These are phyloP conservation scores for Leonotis leonurus DNA, from an alignment of 257 asterid genomes.

Conservation along the genomic window DNA sequence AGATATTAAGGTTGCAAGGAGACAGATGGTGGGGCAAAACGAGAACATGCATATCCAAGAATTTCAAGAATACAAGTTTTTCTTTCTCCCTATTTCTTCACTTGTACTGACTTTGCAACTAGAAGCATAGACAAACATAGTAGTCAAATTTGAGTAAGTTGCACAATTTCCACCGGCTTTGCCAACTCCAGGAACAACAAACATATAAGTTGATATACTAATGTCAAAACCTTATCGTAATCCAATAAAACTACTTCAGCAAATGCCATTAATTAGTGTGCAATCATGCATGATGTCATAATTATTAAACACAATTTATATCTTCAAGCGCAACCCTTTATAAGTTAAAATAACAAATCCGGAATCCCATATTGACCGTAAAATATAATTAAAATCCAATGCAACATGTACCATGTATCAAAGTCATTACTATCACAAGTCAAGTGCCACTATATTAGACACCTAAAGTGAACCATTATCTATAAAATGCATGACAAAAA, in stretches of 20 bases:
- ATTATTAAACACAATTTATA: neutral
- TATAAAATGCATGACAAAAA: neutral
- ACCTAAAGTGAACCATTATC: neutral
- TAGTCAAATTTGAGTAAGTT: neutral
- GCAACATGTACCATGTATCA: neutral
- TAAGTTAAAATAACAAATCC: neutral
- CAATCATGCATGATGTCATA: neutral
- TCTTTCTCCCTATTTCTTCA: neutral
- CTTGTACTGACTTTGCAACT: neutral
- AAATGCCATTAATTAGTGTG: neutral
- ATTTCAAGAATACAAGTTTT: neutral
- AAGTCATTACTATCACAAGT: neutral
- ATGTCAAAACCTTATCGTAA: neutral
- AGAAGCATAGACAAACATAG: neutral
- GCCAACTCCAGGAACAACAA: neutral
- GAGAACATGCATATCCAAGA: neutral
- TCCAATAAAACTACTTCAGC: neutral
- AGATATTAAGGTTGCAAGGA: neutral
- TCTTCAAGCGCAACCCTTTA: neutral
- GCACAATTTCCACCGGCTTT: neutral
- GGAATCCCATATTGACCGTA: neutral
- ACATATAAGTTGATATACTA: neutral
- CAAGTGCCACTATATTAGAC: neutral
- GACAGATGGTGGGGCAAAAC: neutral
- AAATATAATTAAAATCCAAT: neutral